Base-by-base conservation (phyloP, 306 rosid species). In the Castanospermum australe region DNA sequence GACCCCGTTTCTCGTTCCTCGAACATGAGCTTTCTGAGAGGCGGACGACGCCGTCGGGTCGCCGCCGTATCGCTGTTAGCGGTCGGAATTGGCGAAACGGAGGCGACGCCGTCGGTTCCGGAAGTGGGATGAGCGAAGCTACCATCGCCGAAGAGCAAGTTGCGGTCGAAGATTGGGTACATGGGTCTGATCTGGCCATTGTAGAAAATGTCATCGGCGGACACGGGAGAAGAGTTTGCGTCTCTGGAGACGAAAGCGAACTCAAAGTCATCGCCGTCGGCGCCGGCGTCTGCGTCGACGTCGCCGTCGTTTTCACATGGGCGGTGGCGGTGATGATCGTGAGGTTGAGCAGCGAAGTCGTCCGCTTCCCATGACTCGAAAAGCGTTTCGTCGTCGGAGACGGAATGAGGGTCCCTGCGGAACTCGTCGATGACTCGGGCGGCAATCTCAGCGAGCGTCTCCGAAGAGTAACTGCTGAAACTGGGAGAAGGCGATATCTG, bases 181-280 rank as follows among this genome's bases (percentile, higher is more conserved):
- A 77, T 61, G 44, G 99, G 92, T 51, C 38, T 90, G 87, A 96
- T 96, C 84, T 86, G 94, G 8, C 99, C 98, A 83, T 96, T 93
- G 70, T 14, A 84, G 88, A 96, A 96, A 78, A 96, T 89, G 79
- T 96, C 99, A 72, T 96, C 94, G 0, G 99, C 99, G 0, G 96
- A 82, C 0, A 89, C 90, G 0, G 93, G 83, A 0, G 86, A 86
- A 36, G 82, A 52, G 17, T 63, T 59, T 0, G 86, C 13, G 20
- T 88, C 93, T 22, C 81, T 73, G 22, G 81, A 76, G 35, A 90
- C 89, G 2, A 87, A 78, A 7, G 94, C 81, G 54, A 96, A 96
- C 70, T 93, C 97, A 39, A 91, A 93, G 2, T 63, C 87, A 0
- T 85, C 88, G 0, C 77, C 81, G 0, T 55, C 82, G 1, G 72